A percentile compares a stretch with the other conserved stretches of the same genome.
phyloP scores from a whole-genome alignment of 2,329 filamentous ascomycete genomes.

The Sphaerulina vaccinii region DNA sequence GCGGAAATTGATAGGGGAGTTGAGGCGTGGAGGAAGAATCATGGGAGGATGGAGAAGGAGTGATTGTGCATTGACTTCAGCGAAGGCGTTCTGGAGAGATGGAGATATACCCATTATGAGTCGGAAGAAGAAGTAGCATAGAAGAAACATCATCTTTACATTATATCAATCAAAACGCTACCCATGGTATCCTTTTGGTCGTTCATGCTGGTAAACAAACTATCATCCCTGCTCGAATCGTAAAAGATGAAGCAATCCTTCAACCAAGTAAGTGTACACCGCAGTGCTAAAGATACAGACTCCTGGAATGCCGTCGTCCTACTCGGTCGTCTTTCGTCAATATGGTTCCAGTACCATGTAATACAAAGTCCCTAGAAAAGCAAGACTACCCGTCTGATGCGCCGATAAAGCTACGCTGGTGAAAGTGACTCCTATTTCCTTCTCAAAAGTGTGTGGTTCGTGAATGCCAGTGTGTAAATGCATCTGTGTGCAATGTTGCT shows the following conservation, averaged over 20 bases:
- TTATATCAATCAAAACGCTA: background rate
- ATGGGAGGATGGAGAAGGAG: constrained; percentile 46
- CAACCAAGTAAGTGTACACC: background rate
- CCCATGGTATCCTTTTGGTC: background rate
- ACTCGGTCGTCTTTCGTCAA: background rate
- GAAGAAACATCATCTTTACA: background rate
- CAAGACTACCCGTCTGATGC: background rate
- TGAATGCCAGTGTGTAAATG: background rate
- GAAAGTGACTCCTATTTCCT: background rate
- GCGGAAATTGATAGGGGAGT: constrained; percentile 78
- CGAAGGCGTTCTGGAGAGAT: background rate
- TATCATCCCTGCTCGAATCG: background rate
- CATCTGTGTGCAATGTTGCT: background rate
- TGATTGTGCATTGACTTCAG: background rate
- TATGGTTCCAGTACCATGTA: background rate
- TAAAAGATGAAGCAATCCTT: background rate
- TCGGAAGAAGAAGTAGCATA: background rate
- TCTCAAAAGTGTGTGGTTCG: background rate
- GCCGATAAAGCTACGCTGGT: constrained; percentile 3
- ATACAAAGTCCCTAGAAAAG: background rate
- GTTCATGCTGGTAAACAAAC: background rate
- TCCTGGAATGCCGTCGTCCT: background rate
- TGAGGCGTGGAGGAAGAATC: constrained; percentile 73
- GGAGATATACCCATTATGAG: background rate
- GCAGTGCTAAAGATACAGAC: background rate